Evolutionary conservation across 306 rosid genomes (phyloP).

Genomic region (Lathyrus aphaca): DNA sequence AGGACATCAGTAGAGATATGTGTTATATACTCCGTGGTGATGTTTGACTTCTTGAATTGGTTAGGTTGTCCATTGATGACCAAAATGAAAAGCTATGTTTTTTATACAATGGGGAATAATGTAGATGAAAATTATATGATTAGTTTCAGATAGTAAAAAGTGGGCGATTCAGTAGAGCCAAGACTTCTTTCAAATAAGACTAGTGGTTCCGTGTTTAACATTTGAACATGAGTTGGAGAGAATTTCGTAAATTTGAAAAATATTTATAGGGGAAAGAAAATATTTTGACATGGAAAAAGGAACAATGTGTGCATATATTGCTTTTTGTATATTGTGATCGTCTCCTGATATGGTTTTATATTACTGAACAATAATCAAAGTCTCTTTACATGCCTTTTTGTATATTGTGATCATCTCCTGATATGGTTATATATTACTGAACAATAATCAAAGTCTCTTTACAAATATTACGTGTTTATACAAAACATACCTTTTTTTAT

Average conservation of each 20-base stretch:
- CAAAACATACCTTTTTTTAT: background rate
- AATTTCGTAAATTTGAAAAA: background rate
- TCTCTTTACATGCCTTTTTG: background rate
- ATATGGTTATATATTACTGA: background rate
- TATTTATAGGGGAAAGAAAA: background rate
- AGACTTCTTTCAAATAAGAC: slow-evolving; percentile 1
- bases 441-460: background rate
- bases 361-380: background rate
- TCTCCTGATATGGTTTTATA: background rate
- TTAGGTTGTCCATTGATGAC: background rate
- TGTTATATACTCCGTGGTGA: background rate
- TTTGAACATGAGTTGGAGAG: background rate
- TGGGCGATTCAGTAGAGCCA: background rate
- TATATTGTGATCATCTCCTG: background rate
- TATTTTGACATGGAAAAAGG: background rate
- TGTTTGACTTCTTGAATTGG: background rate
- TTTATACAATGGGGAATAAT: background rate
- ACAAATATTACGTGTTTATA: background rate
- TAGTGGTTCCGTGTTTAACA: background rate
- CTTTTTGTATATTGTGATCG: background rate
- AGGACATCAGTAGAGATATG: background rate
- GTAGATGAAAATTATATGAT: background rate
- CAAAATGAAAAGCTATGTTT: background rate
- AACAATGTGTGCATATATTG: background rate
- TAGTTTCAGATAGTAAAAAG: background rate